Conservation (phyloP, 2,329 filamentous ascomycete species). For the Scedosporium aurantiacum region DNA sequence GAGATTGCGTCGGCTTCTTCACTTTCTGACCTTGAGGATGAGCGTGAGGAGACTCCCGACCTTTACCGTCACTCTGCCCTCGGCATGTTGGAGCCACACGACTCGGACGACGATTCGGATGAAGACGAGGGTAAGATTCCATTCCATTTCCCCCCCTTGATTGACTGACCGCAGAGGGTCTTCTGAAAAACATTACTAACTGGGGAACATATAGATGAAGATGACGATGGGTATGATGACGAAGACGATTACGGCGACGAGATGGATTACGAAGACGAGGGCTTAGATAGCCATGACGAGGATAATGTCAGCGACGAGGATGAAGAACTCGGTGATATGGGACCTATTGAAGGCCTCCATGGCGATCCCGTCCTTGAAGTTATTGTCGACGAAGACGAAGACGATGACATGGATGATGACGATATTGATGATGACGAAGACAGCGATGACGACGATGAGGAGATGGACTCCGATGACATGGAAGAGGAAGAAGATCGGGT, state of each 20-base stretch:
- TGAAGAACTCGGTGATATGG: conserved; percentile 72
- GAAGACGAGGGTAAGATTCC: conserved; percentile 39
- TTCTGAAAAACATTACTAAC: not conserved
- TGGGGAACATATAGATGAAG: conserved; percentile 43
- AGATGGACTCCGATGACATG: conserved; percentile 44
- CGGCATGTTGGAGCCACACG: conserved; percentile 80
- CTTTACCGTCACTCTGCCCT: conserved; percentile 93
- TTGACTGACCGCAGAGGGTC: conserved; percentile 3
- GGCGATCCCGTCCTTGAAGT: conserved; percentile 59
- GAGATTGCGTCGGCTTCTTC: conserved; percentile 82
- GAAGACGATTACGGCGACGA: conserved; percentile 85
- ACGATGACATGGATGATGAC: conserved; percentile 54
- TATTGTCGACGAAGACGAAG: conserved; percentile 63
- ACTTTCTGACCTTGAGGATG: conserved; percentile 75
- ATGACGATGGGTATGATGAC: conserved; percentile 89
- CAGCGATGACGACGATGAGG: conserved; percentile 40
- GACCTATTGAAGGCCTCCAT: conserved; percentile 66
- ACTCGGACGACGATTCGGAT: conserved; percentile 42
- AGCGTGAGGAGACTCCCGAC: conserved; percentile 90
- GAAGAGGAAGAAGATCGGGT: conserved; percentile 41
- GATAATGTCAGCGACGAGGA: conserved; percentile 87
- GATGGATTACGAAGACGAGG: conserved; percentile 81
- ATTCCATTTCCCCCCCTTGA: not conserved
- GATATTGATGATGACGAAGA: conserved; percentile 36
- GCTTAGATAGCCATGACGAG: conserved; percentile 65